Base-by-base conservation (phyloP, 2,329 filamentous ascomycete genomes). In the Trichoderma sp. region DNA sequence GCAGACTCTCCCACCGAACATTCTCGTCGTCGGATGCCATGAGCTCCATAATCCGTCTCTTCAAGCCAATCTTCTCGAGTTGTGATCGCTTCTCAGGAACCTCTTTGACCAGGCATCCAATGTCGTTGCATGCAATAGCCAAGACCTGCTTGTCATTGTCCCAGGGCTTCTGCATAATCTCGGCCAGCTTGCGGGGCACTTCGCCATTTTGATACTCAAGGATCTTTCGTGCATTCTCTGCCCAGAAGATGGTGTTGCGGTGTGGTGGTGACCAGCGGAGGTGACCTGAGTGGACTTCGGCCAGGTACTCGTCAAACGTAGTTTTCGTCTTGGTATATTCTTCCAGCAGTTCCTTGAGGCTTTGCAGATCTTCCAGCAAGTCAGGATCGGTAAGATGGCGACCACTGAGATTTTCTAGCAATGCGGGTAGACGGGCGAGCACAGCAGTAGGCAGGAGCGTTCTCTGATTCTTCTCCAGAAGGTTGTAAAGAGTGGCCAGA, bases 201-300 rank as follows among this genome's bases (percentile, higher is more conserved):
- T 92, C 92, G 41, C 94, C 94, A 78, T 95, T 93, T 82, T 95
- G 92, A 78, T 93, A 91, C 69, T 98, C 95, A 75, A 98, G 87
- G 78, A 98, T 97, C 81, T 92, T 93, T 75, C 93, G 91, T 8
- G 95, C 94, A 80, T 98, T 98, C 80, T 98, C 95, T 60, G 92
- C 91, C 95, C 95, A 98, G 86, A 98, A 98, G 6, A 92, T 90
- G 63, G 92, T 89, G 86, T 93, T 96, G 80, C 94, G 92, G 85
- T 98, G 95, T 53, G 95, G 95, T 35, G 95, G 95, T 6, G 94
- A 97, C 95, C 95, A 98, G 81, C 95, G 93, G 74, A 98, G 89
- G 82, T 98, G 95, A 45, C 95, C 95, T 3, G 94, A 92, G 80
- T 93, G 90, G 68, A 98, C 89, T 85, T 98, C 95, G 74, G 93